Percentiles rank a stretch among this genome's conserved stretches.
Evolutionary conservation across 139 green algal species (phyloP).

Genomic region (Spirogloea muscicola): DNA sequence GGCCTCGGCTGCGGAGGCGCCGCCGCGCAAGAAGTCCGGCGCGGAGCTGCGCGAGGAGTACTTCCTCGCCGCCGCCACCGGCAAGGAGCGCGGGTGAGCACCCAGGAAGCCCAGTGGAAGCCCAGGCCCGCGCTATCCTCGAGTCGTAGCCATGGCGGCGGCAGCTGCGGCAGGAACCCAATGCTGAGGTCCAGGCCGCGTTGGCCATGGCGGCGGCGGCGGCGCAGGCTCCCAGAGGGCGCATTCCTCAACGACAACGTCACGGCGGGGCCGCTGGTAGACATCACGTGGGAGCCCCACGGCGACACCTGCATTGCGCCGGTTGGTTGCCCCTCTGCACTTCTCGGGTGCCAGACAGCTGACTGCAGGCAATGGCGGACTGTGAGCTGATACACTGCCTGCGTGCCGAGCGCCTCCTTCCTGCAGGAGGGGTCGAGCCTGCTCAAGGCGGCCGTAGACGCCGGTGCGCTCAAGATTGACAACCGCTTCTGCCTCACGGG

Average conservation of each 20-base stretch:
- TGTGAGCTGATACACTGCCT: background rate
- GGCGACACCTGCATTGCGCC: constrained; percentile 27
- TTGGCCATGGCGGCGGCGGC: too few species aligned
- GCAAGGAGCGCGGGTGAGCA: constrained; percentile 44
- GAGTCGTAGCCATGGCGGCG: too few species aligned
- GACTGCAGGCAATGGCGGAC: background rate
- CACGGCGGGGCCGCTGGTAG: constrained; percentile 24
- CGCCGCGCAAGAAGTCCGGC: constrained; percentile 40
- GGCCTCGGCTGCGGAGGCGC: too few species aligned
- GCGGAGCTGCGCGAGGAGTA: constrained; percentile 39
- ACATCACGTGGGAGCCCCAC: constrained; percentile 45
- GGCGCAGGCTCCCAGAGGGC: constrained; percentile 34
- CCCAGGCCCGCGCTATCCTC: too few species aligned
- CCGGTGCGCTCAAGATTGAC: constrained; percentile 41
- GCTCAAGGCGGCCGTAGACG: constrained; percentile 41
- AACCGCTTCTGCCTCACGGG: constrained; percentile 48
- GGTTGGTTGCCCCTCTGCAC: background rate
- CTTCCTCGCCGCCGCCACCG: constrained; percentile 39
- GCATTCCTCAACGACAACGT: constrained; percentile 44
- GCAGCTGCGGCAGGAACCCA: too few species aligned
- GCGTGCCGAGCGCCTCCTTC: background rate
- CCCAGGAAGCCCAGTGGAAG: too few species aligned
- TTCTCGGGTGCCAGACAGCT: background rate
- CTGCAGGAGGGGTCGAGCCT: constrained; percentile 44
- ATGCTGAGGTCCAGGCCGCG: too few species aligned